phyloP scores from a whole-genome alignment of 1,284 basidiomycete genomes.

The Ceraceosorus guamensis region DNA sequence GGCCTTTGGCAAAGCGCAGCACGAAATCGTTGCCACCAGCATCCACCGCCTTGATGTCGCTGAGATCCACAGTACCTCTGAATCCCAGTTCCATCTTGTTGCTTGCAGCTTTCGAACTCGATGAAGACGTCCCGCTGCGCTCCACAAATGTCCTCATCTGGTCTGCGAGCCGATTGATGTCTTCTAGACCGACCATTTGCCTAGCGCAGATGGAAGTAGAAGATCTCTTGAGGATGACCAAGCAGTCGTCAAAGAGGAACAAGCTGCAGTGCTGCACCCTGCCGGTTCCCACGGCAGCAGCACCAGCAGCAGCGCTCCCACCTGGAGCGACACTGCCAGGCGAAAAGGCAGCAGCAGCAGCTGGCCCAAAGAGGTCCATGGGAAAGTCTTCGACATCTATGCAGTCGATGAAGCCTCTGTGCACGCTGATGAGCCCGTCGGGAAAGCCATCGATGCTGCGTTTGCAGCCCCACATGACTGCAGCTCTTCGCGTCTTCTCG shows the following conservation, averaged over 20 bases:
- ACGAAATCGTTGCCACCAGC: conserved; percentile 61
- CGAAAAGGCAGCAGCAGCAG: conserved; percentile 15
- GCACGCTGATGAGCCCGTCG: conserved; percentile 55
- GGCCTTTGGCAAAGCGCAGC: conserved; percentile 51
- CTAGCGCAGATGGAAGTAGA: conserved; percentile 65
- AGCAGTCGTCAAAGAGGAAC: conserved; percentile 89
- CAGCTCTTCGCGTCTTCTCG: conserved; percentile 78
- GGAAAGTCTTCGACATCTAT: conserved; percentile 82
- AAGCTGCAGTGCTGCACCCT: conserved; percentile 69
- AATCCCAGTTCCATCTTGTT: conserved; percentile 75
- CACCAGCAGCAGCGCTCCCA: too few relatives aligned
- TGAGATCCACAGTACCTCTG: conserved; percentile 76
- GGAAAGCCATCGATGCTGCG: conserved; percentile 86
- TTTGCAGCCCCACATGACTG: conserved; percentile 77
- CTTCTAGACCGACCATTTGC: conserved; percentile 72
- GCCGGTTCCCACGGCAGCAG: conserved; percentile 5
- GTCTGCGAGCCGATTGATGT: conserved; percentile 63
- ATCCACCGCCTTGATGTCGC: conserved; percentile 66
- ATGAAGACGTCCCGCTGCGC: conserved; percentile 47
- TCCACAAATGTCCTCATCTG: conserved; percentile 42
- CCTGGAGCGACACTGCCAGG: conserved; percentile 5
- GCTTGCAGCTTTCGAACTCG: conserved; percentile 44
- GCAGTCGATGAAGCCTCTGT: conserved; percentile 79
- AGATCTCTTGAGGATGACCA: conserved; percentile 83
- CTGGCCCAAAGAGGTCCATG: conserved; percentile 52